phyloP scores from a whole-genome alignment of 2,329 filamentous ascomycete species.

The Calonectria leucothoes region DNA sequence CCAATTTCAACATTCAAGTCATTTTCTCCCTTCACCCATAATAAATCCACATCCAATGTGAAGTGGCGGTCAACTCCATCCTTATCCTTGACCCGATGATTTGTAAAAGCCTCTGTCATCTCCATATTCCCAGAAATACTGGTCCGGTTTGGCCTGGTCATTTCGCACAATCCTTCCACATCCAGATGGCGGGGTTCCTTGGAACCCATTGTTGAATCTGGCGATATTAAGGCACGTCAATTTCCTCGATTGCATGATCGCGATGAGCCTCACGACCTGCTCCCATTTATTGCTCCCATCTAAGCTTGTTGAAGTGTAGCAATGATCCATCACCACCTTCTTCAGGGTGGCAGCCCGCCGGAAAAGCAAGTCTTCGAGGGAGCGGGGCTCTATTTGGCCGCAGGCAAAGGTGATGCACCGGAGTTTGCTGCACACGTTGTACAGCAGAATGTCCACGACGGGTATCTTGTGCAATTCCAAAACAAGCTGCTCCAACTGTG shows the following conservation, averaged over 20 bases:
- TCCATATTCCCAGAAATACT: neutral
- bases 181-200: neutral
- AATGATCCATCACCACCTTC: neutral
- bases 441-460: neutral
- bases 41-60: neutral
- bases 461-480: conserved; percentile 2
- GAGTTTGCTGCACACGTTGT: neutral
- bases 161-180: neutral
- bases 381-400: neutral
- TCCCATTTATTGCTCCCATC: neutral
- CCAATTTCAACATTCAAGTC: neutral
- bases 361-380: neutral
- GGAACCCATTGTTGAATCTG: neutral
- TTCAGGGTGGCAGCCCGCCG: neutral
- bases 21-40: neutral
- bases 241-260: neutral
- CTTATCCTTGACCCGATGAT: neutral
- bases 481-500: neutral
- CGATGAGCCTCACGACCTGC: neutral
- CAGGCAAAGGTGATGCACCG: conserved; percentile 4
- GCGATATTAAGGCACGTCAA: neutral
- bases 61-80: neutral
- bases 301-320: neutral
- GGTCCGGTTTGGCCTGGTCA: neutral
- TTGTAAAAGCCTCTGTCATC: neutral